phyloP scores from a whole-genome alignment of 495 filamentous ascomycete species.

The Podospora tetraspora region DNA sequence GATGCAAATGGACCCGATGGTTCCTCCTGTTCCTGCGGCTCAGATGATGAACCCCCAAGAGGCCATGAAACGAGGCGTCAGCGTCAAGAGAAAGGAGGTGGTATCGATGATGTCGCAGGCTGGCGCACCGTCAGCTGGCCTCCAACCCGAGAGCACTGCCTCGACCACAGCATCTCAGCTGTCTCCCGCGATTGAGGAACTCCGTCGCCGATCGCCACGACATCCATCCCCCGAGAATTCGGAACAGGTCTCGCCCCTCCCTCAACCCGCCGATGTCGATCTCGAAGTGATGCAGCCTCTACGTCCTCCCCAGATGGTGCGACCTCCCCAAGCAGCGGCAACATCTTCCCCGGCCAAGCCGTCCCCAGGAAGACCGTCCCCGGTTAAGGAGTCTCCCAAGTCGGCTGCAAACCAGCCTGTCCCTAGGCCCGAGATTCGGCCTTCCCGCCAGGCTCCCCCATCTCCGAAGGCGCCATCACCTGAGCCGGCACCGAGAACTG shows the following conservation, averaged over 20 bases:
- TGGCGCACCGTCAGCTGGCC: constrained; percentile 3
- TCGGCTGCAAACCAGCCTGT: neutral
- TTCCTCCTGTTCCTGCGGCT: constrained; percentile 37
- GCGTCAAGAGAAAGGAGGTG: constrained; percentile 42
- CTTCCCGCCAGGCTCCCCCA: constrained; percentile 30
- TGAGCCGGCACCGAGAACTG: constrained; percentile 33
- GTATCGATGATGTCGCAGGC: constrained; percentile 23
- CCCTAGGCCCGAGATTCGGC: constrained; percentile 26
- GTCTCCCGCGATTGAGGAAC: constrained; percentile 40
- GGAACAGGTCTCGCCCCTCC: constrained; percentile 7
- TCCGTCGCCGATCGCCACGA: constrained; percentile 40
- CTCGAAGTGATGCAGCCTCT: neutral
- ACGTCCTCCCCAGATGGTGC: neutral
- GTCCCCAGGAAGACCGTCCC: neutral
- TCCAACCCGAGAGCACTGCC: constrained; percentile 18
- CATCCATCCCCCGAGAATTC: constrained; percentile 15
- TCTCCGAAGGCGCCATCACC: constrained; percentile 28
- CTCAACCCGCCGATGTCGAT: neutral
- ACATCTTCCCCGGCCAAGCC: neutral
- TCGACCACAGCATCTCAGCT: constrained; percentile 37
- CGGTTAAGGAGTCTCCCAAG: neutral
- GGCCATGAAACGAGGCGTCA: constrained; percentile 32
- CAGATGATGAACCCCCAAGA: constrained; percentile 26
- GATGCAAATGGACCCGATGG: constrained; percentile 28
- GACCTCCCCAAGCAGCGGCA: neutral